These are phyloP conservation scores for Pleurotus pulmonarius DNA, from an alignment of 768 basidiomycete species.

Conservation along the genomic window DNA sequence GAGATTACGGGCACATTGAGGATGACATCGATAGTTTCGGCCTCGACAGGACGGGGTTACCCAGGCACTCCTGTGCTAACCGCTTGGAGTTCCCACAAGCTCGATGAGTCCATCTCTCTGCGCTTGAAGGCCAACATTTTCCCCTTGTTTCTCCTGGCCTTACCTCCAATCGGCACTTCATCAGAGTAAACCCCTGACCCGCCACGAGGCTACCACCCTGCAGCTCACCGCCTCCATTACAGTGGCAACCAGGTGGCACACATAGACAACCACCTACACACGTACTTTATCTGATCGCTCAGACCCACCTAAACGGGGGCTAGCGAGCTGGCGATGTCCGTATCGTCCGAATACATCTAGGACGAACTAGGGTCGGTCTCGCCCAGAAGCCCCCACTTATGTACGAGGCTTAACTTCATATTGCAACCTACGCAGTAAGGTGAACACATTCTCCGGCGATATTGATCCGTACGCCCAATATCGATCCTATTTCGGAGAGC, in stretches of 20 bases:
- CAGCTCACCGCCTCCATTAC: background rate
- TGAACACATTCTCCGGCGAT: background rate
- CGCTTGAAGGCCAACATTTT: background rate
- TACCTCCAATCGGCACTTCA: background rate
- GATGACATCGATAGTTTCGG: slow-evolving; percentile 4
- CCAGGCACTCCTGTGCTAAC: background rate
- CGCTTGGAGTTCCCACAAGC: background rate
- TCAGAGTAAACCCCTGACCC: background rate
- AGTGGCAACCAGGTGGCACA: background rate
- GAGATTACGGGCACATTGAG: background rate
- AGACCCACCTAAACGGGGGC: background rate
- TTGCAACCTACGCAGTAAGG: background rate
- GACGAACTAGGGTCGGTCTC: background rate
- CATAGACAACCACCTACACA: background rate
- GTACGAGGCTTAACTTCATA: background rate
- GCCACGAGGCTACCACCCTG: slow-evolving; percentile 2
- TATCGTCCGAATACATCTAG: background rate
- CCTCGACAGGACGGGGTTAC: background rate
- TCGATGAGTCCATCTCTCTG: background rate
- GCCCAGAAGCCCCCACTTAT: background rate
- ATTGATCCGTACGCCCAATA: background rate
- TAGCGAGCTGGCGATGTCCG: background rate
- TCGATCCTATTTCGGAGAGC: slow-evolving; percentile 4
- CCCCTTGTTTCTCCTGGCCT: background rate
- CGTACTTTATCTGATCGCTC: background rate